Evolutionary conservation across 345 rosid species (phyloP), one percentile per base, ranked within the genome.

Genomic region (Noccaea caerulescens): DNA sequence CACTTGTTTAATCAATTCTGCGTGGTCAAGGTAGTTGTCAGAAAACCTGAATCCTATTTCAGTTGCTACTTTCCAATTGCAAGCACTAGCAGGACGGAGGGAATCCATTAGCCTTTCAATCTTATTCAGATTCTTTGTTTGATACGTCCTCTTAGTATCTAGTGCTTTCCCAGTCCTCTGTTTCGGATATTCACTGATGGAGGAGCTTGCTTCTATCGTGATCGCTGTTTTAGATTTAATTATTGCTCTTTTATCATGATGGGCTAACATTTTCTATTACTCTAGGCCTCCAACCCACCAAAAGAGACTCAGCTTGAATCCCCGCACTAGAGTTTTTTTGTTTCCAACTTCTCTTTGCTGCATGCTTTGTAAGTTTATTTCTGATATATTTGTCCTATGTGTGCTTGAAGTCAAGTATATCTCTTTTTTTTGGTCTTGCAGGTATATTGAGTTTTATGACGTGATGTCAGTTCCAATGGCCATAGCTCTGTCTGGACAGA

Each of bases 1-100:
- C 90, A 79, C 93, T 86, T 93, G 90, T 93, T 93, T 90, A 88
- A 83, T 87, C 98, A 85, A 90, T 92, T 84, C 97, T 84, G 91
- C 93, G 79, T 80, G 76, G 66, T 64, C 87, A 84, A 88, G 91
- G 97, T 93, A 90, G 96, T 84, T 80, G 97, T 86, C 90, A 90
- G 77, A 80, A 64, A 81, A 83, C 88, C 85, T 88, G 81, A 85
- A 77, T 84, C 80, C 76, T 80, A 76, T 75, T 67, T 63, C 72
- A 82, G 56, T 75, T 74, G 80, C 77, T 76, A 71, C 80, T 80
- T 74, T 74, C 77, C 60, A 33, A 20, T 80, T 75, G 68, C 70
- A 56, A 75, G 69, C 77, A 59, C 54, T 60, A 60, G 55, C 76
- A 71, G 49, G 65, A 68, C 77, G 76, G 76, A 63, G 52, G 73